Base-by-base conservation (phyloP, 345 rosid species). In the Physaria fendleri region DNA sequence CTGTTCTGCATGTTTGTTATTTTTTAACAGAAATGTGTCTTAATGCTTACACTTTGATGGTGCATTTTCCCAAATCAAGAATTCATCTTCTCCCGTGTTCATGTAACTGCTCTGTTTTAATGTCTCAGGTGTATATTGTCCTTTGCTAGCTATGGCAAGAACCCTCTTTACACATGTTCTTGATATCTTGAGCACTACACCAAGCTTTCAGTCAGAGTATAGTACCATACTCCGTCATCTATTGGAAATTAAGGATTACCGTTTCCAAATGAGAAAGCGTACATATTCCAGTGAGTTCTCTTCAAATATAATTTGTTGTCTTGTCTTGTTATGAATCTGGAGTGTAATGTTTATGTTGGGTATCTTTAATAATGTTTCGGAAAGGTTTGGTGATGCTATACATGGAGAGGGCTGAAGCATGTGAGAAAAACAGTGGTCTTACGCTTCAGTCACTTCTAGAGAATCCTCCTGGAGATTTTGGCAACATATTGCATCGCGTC, bases 401-500 rank as follows among this genome's bases (percentile, higher is more conserved):
- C 78, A 66, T 92, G 68, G 89, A 81, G 72, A 84, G 86, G 84
- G 90, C 78, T 42, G 85, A 77, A 65, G 52, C 69, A 41, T 59
- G 48, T 15, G 85, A 71, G 71, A 77, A 76, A 72, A 76, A 23
- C 62, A 74, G 35, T 70, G 48, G 66, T 74, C 60, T 80, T 37
- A 80, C 86, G 8, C 82, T 92, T 49, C 89, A 84, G n/a, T 86
- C 89, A 17, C 90, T 88, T 65, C 61, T 86, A 29, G 95, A 86
- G 72, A 86, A 83, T 57, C 86, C 95, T 65, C 91, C 95, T 6
- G 97, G 97, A 71, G 94, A 86, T 80, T 79, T 84, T 58, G 65
- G 76, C 95, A 88, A 71, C 82, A 76, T 69, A 59, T 77, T 41
- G 62, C 83, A 45, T 74, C 55, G 67, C 78, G 71, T 73, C 58